Evolutionary conservation across 1,284 basidiomycete genomes (phyloP).

Genomic region (Austroboletus sp.): DNA sequence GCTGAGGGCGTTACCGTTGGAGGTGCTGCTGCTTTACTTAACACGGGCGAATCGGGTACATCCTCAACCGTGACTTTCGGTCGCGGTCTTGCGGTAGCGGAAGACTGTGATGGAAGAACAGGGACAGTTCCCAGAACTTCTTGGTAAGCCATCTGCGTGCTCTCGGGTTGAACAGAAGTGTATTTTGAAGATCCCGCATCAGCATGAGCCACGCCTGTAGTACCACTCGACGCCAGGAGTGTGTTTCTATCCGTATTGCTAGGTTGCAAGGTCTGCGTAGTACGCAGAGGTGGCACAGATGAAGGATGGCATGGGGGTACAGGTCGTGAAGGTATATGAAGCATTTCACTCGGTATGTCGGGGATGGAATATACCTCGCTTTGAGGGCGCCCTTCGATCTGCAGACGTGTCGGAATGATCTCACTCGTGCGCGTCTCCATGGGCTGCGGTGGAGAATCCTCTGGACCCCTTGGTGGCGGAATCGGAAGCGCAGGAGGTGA

Average conservation of each 20-base stretch:
- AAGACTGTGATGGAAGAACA: conserved; percentile 10
- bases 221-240: neutral
- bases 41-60: conserved; percentile 17
- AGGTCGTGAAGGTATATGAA: conserved; percentile 19
- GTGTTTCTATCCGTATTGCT: conserved; percentile 3
- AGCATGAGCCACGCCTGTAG: neutral
- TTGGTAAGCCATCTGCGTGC: conserved; percentile 10
- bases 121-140: conserved; percentile 8
- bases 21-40: conserved; percentile 10
- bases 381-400: conserved; percentile 4
- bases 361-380: conserved; percentile 7
- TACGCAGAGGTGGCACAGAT: neutral
- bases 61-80: conserved; percentile 31
- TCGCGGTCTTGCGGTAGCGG: conserved; percentile 12
- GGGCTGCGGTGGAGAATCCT: conserved; percentile 19
- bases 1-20: conserved; percentile 3
- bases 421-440: conserved; percentile 26
- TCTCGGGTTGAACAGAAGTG: conserved; percentile 3
- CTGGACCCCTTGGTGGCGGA: conserved; percentile 25
- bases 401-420: conserved; percentile 22
- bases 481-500: conserved; percentile 29
- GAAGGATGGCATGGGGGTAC: neutral
- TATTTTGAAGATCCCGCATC: conserved; percentile 9
- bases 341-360: conserved; percentile 24
- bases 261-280: conserved; percentile 7